These are phyloP conservation scores for Orbilia oligospora DNA, from an alignment of 2,329 filamentous ascomycete species.

Conservation along the genomic window DNA sequence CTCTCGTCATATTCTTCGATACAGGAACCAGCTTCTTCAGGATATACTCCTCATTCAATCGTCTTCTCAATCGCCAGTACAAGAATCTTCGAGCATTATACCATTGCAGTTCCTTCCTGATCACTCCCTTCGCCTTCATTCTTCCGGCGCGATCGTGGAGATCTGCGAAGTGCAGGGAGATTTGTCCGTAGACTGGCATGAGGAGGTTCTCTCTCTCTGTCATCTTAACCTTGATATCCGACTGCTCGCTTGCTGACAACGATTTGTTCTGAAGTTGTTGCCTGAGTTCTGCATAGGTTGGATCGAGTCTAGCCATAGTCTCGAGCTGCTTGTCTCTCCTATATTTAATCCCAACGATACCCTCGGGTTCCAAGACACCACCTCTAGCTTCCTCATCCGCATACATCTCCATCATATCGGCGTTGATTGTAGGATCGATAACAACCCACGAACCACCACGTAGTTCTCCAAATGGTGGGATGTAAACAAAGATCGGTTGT, in stretches of 20 bases:
- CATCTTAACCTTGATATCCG: constrained; percentile 86
- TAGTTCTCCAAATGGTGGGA: constrained; percentile 94
- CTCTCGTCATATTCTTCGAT: constrained; percentile 70
- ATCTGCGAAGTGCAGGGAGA: constrained; percentile 96
- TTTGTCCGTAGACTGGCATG: constrained; percentile 92
- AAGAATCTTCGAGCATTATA: constrained; percentile 94
- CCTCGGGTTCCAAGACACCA: constrained; percentile 97
- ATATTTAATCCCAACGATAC: constrained; percentile 99
- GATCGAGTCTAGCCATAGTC: constrained; percentile 95
- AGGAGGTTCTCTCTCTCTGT: constrained; percentile 86
- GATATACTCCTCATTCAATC: constrained; percentile 97
- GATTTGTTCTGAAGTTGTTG: constrained; percentile 79
- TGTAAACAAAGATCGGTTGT: constrained; percentile 99
- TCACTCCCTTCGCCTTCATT: constrained; percentile 98
- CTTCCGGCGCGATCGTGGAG: constrained; percentile 95
- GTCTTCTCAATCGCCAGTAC: constrained; percentile 98
- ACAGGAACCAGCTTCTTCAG: constrained; percentile 83
- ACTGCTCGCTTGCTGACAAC: constrained; percentile 80
- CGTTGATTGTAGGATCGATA: constrained; percentile 98
- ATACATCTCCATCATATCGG: constrained; percentile 98
- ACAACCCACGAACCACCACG: constrained; percentile 99
- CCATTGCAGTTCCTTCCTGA: constrained; percentile 88
- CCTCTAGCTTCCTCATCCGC: constrained; percentile 94
- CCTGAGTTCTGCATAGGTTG: constrained; percentile 85
- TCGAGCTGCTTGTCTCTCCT: constrained; percentile 96